Conservation (phyloP, 2,329 filamentous ascomycete species). For the Fusarium zealandicum region DNA sequence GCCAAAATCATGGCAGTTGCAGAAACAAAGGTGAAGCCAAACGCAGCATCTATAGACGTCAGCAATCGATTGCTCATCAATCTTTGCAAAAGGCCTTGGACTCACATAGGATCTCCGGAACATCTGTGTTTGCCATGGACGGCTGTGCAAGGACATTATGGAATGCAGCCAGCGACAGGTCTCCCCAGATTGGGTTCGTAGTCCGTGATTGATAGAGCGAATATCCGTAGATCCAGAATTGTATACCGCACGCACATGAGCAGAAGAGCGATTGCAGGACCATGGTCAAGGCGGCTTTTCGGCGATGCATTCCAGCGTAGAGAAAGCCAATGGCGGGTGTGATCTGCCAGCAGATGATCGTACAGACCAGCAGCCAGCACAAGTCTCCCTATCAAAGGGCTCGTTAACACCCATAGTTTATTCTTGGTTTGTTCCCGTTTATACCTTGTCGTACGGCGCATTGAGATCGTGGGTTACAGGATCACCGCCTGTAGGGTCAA, state of each 20-base stretch:
- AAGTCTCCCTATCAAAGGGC: constrained; percentile 47
- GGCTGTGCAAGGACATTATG: constrained; percentile 49
- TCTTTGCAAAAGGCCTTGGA: fast-evolving
- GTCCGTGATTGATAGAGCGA: constrained; percentile 51
- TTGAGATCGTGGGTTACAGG: constrained; percentile 54
- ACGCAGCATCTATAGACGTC: constrained; percentile 41
- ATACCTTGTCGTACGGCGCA: constrained; percentile 52
- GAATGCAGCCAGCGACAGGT: constrained; percentile 47
- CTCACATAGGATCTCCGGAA: constrained; percentile 48
- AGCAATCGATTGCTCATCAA: not conserved
- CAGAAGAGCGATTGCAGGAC: constrained; percentile 57
- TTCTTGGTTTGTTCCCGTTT: not conserved
- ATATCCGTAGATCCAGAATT: constrained; percentile 57
- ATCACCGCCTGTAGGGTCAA: constrained; percentile 51
- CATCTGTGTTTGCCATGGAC: constrained; percentile 47
- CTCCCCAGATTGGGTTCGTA: constrained; percentile 46
- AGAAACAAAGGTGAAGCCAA: constrained; percentile 49
- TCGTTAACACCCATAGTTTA: not conserved
- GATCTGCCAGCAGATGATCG: constrained; percentile 49
- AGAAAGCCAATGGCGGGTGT: constrained; percentile 51
- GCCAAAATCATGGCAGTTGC: constrained; percentile 51
- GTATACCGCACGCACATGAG: constrained; percentile 53
- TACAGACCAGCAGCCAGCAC: constrained; percentile 52
- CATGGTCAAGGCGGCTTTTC: constrained; percentile 53
- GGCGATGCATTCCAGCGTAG: constrained; percentile 50